Conservation (phyloP, 2,329 filamentous ascomycete species). For the Domatiomyces globalis region DNA sequence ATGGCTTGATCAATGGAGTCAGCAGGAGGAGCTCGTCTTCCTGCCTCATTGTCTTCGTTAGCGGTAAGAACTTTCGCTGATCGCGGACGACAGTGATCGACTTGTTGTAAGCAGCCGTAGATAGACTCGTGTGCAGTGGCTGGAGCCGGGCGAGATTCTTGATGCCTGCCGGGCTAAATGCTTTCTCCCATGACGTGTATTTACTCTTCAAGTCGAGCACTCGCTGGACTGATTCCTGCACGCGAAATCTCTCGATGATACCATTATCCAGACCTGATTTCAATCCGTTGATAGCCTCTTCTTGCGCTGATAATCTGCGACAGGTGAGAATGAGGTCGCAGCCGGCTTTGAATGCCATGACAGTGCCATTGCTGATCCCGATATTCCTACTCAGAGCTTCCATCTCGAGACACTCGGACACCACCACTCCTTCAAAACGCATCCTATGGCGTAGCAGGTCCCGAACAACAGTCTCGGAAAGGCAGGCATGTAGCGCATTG, state of each 20-base stretch:
- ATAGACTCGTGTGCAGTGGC: constrained; percentile 65
- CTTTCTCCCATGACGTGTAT: constrained; percentile 82
- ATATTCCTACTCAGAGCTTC: constrained; percentile 90
- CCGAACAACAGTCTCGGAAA: constrained; percentile 86
- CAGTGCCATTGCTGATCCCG: constrained; percentile 88
- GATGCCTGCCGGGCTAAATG: constrained; percentile 72
- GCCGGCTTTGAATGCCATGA: constrained; percentile 94
- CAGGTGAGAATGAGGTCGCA: constrained; percentile 86
- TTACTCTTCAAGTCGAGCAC: constrained; percentile 68
- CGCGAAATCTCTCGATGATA: constrained; percentile 67
- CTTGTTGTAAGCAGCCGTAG: constrained; percentile 73
- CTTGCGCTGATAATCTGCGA: constrained; percentile 72
- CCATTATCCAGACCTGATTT: constrained; percentile 82
- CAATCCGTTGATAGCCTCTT: constrained; percentile 80
- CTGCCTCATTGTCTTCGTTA: constrained; percentile 65
- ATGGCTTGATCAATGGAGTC: constrained; percentile 76
- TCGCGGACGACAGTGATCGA: constrained; percentile 90
- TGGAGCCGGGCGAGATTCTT: constrained; percentile 66
- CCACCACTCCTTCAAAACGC: constrained; percentile 78
- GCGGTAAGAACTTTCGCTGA: constrained; percentile 67
- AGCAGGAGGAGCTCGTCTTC: constrained; percentile 81
- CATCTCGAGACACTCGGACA: constrained; percentile 95
- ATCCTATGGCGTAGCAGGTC: constrained; percentile 77
- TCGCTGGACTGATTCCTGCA: constrained; percentile 64
- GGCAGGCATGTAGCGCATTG: constrained; percentile 88